Evolutionary conservation across 148 eudicot genomes (phyloP), one percentile per base, ranked within the genome.

Genomic region (Hydrangea macrophylla): DNA sequence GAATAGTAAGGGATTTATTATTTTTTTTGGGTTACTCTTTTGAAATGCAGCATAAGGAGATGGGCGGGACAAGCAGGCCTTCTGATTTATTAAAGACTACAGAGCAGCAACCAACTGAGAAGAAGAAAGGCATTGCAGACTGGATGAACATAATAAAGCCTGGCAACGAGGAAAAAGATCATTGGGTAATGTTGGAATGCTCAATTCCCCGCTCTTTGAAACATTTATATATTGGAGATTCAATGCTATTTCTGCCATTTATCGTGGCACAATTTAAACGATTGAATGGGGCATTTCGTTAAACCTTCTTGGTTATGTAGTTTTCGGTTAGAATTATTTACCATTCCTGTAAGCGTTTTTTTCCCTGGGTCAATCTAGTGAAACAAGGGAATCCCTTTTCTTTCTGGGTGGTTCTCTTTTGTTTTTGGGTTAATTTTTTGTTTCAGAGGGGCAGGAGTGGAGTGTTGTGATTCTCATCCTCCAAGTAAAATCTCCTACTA

Each of bases 161-260:
- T 45, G 82, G 79, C 62, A 92, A 85, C 67, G 97, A 89, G 81
- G 97, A 92, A 82, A 92, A 92, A 82, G 97, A 92, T 77, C 92
- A 92, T 66, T 92, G 97, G 97, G 97, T 89, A 79, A 76, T 60
- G 15, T 35, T 74, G 30, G 33, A 39, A 37, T 9, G 10, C n/a
- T 58, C 45, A 22, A 22, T 54, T n/a, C 7, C 39, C 31, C 28
- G 33, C 37, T 67, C 7, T 12, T 6, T 27, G 53, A 57, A 56
- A 12, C 10, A 37, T 25, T 26, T 7, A 23, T 12, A 24, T 15
- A 36, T 11, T 54, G 68, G 22, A 23, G 7, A 33, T 30, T 25
- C 15, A 10, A 32, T 50, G 27, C 69, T 32, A 10, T 58, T 31
- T 1, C 40, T 15, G n/a, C 22, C 24, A 8, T 32, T 39, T 7